Base-by-base conservation (phyloP, 2,329 filamentous ascomycete species). In the Huntiella decipiens region DNA sequence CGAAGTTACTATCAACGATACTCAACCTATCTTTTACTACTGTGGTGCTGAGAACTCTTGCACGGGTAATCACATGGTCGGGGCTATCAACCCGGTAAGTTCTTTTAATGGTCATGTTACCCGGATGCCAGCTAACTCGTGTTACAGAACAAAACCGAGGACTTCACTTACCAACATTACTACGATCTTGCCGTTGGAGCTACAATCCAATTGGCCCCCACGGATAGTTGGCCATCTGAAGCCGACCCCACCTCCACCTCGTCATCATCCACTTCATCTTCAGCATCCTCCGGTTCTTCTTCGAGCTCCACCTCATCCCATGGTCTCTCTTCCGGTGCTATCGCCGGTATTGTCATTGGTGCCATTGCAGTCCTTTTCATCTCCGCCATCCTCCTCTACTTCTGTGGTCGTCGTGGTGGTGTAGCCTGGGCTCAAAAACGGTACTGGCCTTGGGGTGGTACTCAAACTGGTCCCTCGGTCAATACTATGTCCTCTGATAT, bases 41-140 rank as follows among this genome's bases (percentile, higher is more conserved):
- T 84, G 78, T 51, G 73, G 76, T 0, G 79, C 79, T 0, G 68
- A 73, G 0, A 68, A 65, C 1, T 82, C 78, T 2, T 88, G 82
- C 54, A 65, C 67, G 3, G 58, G 62, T 2, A 68, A 78, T 38
- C 68, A 73, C 16, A 88, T 88, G 82, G 70, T 88, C 12, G 82
- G 81, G 3, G 79, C 73, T 1, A 78, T 88, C 53, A 88, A 87
- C 55, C 71, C 77, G 5, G 72, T 77, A 63, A 50, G 65, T 43
- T 7, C n/a, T 19, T 38, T 48, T 15, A 5, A 1, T 5, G 17
- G 7, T 28, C 2, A 28, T 28, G 22, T 28, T 10, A 28, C 22
- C 10, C 1, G 2, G 12, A 13, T 36, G 37, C 53, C 56, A 36
- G 55, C 45, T 6, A 38, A 3, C 35, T 7, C 13, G 6, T 16